Conservation (phyloP, 1,284 basidiomycete genomes). For the Tilletia caries region DNA sequence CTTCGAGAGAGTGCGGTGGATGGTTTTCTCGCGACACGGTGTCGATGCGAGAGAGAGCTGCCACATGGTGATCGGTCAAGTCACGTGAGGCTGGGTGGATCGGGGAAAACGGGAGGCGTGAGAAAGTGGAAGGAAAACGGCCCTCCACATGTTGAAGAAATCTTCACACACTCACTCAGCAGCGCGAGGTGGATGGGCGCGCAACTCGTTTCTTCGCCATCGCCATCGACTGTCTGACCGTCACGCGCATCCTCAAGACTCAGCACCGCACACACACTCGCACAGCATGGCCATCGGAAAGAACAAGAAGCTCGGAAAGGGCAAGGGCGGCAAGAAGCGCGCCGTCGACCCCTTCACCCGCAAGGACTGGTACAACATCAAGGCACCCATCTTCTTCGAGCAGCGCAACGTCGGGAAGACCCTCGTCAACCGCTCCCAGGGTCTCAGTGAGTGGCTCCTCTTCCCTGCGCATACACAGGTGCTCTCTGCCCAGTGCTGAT, state of each 20-base stretch:
- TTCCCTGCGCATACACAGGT: not conserved
- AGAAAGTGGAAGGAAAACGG: too few species aligned
- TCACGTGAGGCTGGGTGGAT: too few species aligned
- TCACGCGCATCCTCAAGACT: not conserved
- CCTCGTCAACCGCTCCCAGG: slow-evolving; percentile 94
- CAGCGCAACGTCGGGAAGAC: slow-evolving; percentile 97
- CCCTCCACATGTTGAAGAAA: too few species aligned
- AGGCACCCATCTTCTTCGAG: slow-evolving; percentile 97
- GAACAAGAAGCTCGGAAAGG: slow-evolving; percentile 99
- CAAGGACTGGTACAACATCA: slow-evolving; percentile 99
- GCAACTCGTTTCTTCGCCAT: too few species aligned
- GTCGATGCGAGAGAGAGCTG: too few species aligned
- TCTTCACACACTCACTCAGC: too few species aligned
- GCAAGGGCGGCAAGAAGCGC: slow-evolving; percentile 98
- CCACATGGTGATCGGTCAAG: too few species aligned
- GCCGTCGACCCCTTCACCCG: slow-evolving; percentile 99
- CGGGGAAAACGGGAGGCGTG: too few species aligned
- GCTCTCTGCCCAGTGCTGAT: not conserved
- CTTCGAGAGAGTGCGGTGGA: too few species aligned
- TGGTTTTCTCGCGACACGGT: too few species aligned
- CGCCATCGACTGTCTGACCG: not conserved
- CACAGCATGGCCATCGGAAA: slow-evolving; percentile 57
- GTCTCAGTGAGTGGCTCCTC: slow-evolving; percentile 72
- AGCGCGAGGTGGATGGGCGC: too few species aligned
- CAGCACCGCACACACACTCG: not conserved